Conservation (phyloP, 2,329 filamentous ascomycete genomes). For the Penicillium sp. region DNA sequence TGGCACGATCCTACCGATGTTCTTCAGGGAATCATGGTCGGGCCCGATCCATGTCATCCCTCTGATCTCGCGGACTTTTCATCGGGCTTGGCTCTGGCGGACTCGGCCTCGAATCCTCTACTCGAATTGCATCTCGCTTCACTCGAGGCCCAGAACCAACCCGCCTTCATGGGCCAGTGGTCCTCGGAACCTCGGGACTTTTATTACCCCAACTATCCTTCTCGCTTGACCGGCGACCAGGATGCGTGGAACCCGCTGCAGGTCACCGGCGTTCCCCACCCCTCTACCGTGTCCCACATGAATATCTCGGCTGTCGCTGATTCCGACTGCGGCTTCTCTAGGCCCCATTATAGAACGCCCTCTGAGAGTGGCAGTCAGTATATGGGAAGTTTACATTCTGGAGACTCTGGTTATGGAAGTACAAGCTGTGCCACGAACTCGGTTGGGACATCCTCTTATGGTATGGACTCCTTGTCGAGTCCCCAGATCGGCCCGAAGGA, state of each 20-base stretch:
- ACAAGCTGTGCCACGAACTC: slow-evolving; percentile 29
- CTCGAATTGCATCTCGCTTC: slow-evolving; percentile 25
- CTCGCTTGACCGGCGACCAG: slow-evolving; percentile 21
- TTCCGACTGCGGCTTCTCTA: slow-evolving; percentile 23
- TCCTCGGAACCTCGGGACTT: slow-evolving; percentile 17
- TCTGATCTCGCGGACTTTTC: slow-evolving; percentile 7
- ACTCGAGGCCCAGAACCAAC: slow-evolving; percentile 16
- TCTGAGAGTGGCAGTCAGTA: slow-evolving; percentile 35
- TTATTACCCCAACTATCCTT: slow-evolving; percentile 23
- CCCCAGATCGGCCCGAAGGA: slow-evolving; percentile 24
- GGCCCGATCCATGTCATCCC: slow-evolving; percentile 4
- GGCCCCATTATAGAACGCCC: slow-evolving; percentile 25
- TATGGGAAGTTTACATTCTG: slow-evolving; percentile 28
- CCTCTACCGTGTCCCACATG: slow-evolving; percentile 18
- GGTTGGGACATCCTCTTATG: slow-evolving; percentile 26
- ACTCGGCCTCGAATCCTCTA: slow-evolving; percentile 22
- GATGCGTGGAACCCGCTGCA: slow-evolving; percentile 35
- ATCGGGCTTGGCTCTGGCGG: slow-evolving; percentile 12
- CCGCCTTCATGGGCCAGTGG: slow-evolving; percentile 22
- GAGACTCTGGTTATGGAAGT: slow-evolving; percentile 38
- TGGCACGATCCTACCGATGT: slow-evolving; percentile 28
- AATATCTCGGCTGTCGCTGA: slow-evolving; percentile 18
- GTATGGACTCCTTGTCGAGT: slow-evolving; percentile 27
- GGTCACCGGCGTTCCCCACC: slow-evolving; percentile 24
- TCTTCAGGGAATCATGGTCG: slow-evolving; percentile 32